phyloP scores from a whole-genome alignment of 257 asterid species.

The Eucommia ulmoides region DNA sequence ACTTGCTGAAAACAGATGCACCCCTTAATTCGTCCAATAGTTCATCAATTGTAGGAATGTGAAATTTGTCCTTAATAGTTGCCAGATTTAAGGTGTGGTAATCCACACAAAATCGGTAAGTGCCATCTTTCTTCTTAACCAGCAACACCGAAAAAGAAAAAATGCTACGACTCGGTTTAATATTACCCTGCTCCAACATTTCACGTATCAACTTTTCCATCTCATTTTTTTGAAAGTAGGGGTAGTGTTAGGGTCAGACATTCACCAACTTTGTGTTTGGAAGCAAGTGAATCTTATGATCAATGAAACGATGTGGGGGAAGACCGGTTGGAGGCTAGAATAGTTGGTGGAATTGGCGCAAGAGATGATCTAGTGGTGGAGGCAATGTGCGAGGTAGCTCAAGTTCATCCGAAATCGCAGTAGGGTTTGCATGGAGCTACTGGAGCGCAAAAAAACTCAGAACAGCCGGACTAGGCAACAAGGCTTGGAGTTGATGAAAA shows the following conservation, averaged over 20 bases:
- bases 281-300: background rate
- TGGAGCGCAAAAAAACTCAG: background rate
- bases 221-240: background rate
- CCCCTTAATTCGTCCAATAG: background rate
- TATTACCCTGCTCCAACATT: background rate
- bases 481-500: background rate
- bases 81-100: background rate
- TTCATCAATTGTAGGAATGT: constrained; percentile 1
- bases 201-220: background rate
- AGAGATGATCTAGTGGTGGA: background rate
- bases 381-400: background rate
- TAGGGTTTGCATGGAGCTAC: background rate
- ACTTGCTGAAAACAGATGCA: background rate
- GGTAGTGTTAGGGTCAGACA: constrained; percentile 2
- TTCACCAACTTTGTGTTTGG: background rate
- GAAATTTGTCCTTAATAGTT: constrained; percentile 1
- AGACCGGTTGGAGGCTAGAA: background rate
- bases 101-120: constrained; percentile 2
- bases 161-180: background rate
- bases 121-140: constrained; percentile 2
- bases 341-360: background rate
- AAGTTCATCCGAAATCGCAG: too few relatives aligned
- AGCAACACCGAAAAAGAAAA: constrained; percentile 1
- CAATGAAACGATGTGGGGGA: background rate
- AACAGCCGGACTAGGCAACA: background rate